These are phyloP conservation scores for Eucalyptus marginata DNA, from an alignment of 345 rosid genomes.

Conservation along the genomic window DNA sequence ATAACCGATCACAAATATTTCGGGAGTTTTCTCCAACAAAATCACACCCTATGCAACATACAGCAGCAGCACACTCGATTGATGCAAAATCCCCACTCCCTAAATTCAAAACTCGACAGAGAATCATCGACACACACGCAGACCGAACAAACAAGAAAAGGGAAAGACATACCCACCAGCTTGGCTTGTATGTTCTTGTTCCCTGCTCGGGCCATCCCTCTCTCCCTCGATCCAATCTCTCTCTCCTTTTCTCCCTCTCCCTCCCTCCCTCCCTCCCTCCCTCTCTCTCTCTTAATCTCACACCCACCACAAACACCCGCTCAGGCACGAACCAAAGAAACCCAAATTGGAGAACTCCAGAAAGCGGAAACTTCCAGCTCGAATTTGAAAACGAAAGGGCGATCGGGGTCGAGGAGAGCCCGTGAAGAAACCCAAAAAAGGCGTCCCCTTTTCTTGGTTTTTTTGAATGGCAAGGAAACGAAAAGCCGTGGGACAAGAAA, in stretches of 20 bases:
- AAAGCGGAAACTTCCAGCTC: not conserved
- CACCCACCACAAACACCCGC: not conserved
- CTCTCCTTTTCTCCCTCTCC: not conserved
- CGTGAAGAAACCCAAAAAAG: not conserved
- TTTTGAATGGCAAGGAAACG: not conserved
- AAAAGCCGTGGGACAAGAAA: not conserved
- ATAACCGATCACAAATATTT: not conserved
- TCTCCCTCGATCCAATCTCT: not conserved
- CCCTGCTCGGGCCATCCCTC: conserved; percentile 33
- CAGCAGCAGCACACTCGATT: not conserved
- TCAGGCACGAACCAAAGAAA: not conserved
- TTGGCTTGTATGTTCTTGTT: conserved; percentile 76
- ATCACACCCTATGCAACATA: not conserved
- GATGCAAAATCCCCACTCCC: not conserved
- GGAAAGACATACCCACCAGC: conserved; percentile 74
- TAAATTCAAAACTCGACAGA: not conserved
- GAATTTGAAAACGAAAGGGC: not conserved
- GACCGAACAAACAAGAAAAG: not conserved
- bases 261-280: not conserved
- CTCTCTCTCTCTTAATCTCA: not conserved
- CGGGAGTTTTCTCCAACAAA: not conserved
- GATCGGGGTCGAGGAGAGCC: not conserved
- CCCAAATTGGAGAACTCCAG: not conserved
- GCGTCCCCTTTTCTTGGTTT: not conserved
- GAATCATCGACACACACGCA: not conserved